Percentiles rank a stretch among this genome's conserved stretches.
Conservation (phyloP, 177 flowering plant species). For the Telopea speciosissima region DNA sequence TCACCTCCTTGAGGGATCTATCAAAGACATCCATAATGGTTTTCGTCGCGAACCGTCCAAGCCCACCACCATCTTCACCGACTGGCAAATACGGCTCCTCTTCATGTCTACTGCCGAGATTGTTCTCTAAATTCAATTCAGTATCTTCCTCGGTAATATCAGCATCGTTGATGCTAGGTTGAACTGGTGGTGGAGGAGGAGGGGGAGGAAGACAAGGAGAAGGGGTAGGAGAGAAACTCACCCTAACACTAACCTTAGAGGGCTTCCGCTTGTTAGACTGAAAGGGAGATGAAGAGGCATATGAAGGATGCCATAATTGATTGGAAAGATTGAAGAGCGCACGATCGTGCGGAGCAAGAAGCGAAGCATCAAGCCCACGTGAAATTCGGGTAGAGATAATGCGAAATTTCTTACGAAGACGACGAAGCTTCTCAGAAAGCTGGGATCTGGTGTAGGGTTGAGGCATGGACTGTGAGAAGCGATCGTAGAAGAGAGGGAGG, state of each 20-base stretch:
- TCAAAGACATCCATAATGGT: slow-evolving; percentile 44
- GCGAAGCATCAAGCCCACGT: slow-evolving; percentile 35
- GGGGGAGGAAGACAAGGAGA: slow-evolving; percentile 3
- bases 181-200: too few relatives aligned
- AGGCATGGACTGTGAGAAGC: slow-evolving; percentile 38
- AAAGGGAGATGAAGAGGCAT: slow-evolving; percentile 33
- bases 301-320: slow-evolving; percentile 48
- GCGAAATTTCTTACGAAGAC: slow-evolving; percentile 57
- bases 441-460: slow-evolving; percentile 59
- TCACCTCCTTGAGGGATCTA: slow-evolving; percentile 34
- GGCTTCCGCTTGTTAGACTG: slow-evolving; percentile 5
- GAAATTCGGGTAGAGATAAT: slow-evolving; percentile 36
- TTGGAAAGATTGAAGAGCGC: slow-evolving; percentile 39
- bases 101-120: slow-evolving; percentile 1
- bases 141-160: not conserved
- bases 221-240: slow-evolving; percentile 6
- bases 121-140: slow-evolving; percentile 16
- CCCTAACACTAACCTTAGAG: slow-evolving; percentile 12
- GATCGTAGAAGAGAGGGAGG: slow-evolving; percentile 38
- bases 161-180: not conserved
- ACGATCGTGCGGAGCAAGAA: slow-evolving; percentile 44
- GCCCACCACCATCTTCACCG: slow-evolving; percentile 8
- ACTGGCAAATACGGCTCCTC: not conserved
- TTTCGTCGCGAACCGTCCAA: slow-evolving; percentile 23
- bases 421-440: slow-evolving; percentile 63